Percentiles rank a stretch among this genome's conserved stretches.
These are phyloP conservation scores for Hemisphaericaspora subhashii DNA, from an alignment of 1,139 yeast genomes.

Conservation along the genomic window DNA sequence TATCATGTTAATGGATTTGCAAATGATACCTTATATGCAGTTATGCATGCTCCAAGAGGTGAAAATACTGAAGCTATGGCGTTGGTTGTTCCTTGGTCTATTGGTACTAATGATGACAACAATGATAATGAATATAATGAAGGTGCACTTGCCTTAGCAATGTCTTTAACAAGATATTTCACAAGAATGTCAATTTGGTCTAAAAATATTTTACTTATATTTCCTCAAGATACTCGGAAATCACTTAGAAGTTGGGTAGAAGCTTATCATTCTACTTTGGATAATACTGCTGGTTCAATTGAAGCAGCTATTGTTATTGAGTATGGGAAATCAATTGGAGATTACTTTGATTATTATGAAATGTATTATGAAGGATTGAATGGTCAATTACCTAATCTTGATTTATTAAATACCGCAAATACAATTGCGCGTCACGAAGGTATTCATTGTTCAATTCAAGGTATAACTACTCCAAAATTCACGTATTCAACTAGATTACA, in stretches of 20 bases:
- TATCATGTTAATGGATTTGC: slow-evolving; percentile 33
- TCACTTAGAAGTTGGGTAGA: slow-evolving; percentile 88
- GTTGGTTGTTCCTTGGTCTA: slow-evolving; percentile 81
- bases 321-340: slow-evolving; percentile 59
- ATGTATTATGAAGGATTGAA: slow-evolving; percentile 83
- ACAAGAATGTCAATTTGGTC: slow-evolving; percentile 92
- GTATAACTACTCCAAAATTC: slow-evolving; percentile 46
- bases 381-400: slow-evolving; percentile 94
- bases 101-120: too few relatives aligned
- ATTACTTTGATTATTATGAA: slow-evolving; percentile 73
- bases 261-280: slow-evolving; percentile 85
- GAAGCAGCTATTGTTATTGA: slow-evolving; percentile 91
- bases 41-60: slow-evolving; percentile 90
- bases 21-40: slow-evolving; percentile 66
- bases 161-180: slow-evolving; percentile 78
- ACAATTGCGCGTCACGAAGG: slow-evolving; percentile 73
- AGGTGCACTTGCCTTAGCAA: slow-evolving; percentile 76
- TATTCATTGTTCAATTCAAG: slow-evolving; percentile 67
- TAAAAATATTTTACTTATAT: slow-evolving; percentile 83
- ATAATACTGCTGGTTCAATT: slow-evolving; percentile 90
- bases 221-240: slow-evolving; percentile 69
- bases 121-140: slow-evolving; percentile 59
- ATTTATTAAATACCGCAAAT: slow-evolving; percentile 78
- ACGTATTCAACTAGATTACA: slow-evolving; percentile 57
- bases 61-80: slow-evolving; percentile 97